Percentiles rank a stretch among this genome's conserved stretches.
Conservation (phyloP, 768 basidiomycete species). For the Tulasnella sp. region DNA sequence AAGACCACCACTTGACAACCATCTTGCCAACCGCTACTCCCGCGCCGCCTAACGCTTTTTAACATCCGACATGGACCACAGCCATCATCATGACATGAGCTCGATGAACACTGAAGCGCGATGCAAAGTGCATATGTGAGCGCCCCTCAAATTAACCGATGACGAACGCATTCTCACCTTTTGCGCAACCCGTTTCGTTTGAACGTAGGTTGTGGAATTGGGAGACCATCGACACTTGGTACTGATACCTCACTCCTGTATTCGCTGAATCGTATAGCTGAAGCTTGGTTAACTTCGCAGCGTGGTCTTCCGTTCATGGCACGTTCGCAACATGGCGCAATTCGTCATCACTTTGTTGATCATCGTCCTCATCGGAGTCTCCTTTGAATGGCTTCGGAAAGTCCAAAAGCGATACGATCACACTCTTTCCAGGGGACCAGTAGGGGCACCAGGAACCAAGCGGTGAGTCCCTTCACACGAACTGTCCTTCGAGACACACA, state of each 20-base stretch:
- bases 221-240: slow-evolving; percentile 32
- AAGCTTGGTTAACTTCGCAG: slow-evolving; percentile 49
- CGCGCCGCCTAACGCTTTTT: background rate
- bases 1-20: background rate
- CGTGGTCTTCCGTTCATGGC: slow-evolving; percentile 53
- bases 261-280: background rate
- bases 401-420: slow-evolving; percentile 63
- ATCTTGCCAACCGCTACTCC: background rate
- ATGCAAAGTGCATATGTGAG: slow-evolving; percentile 29
- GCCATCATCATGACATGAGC: slow-evolving; percentile 16
- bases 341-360: slow-evolving; percentile 69
- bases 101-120: slow-evolving; percentile 13
- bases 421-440: slow-evolving; percentile 60
- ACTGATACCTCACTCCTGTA: too few relatives aligned
- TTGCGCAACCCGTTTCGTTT: background rate
- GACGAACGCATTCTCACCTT: background rate
- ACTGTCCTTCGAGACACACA: background rate
- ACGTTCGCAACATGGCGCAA: slow-evolving; percentile 58
- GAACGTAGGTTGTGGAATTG: slow-evolving; percentile 36
- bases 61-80: background rate
- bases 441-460: slow-evolving; percentile 55
- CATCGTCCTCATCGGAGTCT: slow-evolving; percentile 68
- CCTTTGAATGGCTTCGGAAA: slow-evolving; percentile 78
- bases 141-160: slow-evolving; percentile 65
- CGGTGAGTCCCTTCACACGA: slow-evolving; percentile 50